A percentile compares a stretch with the other conserved stretches of the same genome.
These are phyloP conservation scores for Colletotrichum limetticola DNA, from an alignment of 2,329 filamentous ascomycete genomes.

Conservation along the genomic window DNA sequence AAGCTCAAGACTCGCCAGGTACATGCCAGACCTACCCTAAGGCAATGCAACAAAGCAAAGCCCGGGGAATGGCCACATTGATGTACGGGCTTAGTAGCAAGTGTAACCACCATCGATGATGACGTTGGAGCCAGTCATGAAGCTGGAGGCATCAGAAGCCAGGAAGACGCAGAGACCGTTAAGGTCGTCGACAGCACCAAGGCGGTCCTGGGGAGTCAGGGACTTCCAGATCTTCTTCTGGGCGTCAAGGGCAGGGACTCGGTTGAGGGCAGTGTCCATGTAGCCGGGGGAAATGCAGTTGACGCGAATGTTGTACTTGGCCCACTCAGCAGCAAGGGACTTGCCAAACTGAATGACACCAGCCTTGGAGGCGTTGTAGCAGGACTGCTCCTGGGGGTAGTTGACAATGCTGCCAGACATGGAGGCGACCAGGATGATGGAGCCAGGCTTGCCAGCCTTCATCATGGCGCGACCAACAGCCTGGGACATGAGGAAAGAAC, in stretches of 20 bases:
- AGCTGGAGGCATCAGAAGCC: conserved; percentile 76
- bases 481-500: conserved; percentile 82
- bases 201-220: conserved; percentile 77
- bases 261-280: conserved; percentile 87
- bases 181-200: conserved; percentile 79
- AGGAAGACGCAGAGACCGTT: conserved; percentile 83
- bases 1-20: not conserved
- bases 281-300: conserved; percentile 89
- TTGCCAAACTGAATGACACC: conserved; percentile 82
- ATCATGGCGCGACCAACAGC: conserved; percentile 80
- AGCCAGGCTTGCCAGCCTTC: conserved; percentile 74
- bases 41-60: not conserved
- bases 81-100: conserved; percentile 58
- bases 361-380: conserved; percentile 88
- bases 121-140: conserved; percentile 83
- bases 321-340: conserved; percentile 87
- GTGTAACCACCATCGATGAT: conserved; percentile 78
- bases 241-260: conserved; percentile 79
- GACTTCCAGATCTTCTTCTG: conserved; percentile 86
- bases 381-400: conserved; percentile 85
- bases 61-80: not conserved
- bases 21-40: not conserved
- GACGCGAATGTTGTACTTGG: conserved; percentile 81
- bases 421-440: conserved; percentile 80
- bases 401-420: conserved; percentile 89